Evolutionary conservation across 169 alveolate species (phyloP), one percentile per base, ranked within the genome.

Genomic region (Neospora caninum): DNA sequence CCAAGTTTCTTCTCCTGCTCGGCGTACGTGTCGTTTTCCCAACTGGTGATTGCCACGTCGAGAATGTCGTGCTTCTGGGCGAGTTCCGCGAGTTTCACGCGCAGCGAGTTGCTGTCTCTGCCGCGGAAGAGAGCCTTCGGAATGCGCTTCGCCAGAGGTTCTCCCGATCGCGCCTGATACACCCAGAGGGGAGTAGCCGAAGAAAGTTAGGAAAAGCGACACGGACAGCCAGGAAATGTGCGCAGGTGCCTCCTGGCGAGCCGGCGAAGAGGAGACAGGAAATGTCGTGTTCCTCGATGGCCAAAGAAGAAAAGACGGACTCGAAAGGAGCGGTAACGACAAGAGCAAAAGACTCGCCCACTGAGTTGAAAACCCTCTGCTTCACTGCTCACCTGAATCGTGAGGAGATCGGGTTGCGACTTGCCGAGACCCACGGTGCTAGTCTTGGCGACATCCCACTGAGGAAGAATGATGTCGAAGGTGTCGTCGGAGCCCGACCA

Each of bases 381-480:
- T 22, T 16, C n/a, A n/a, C 73, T 64, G 73, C 95, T 7, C n/a
- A 93, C 95, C 73, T 93, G 95, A 64, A 91, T 43, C 45, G 91
- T 91, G 43, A 93, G 89, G 7, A 93, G 95, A 73, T 93, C 95
- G 54, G 93, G 93, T 29, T 69, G 18, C 10, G 93, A 67, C 39
- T 54, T 53, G 80, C 82, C 78, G 67, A 82, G 38, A n/a, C 95
- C 95, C 22, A 70, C 73, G n/a, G 86, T 34, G n/a, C 92, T 93
- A 31, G 95, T 84, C 89, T 91, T 91, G 39, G 91, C 36, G n/a
- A 93, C 95, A 88, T 93, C 95, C 95, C 95, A 93, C 93, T 93
- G 95, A 1, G 95, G 95, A 25, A 93, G 91, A 18, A 93, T 88
- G 20, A 93, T 84, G 70, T 93, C 95, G 34, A 69, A 69, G 0